Percentiles rank a stretch among this genome's conserved stretches.
Conservation (phyloP, 2,329 filamentous ascomycete species). For the Phialophora expanda region DNA sequence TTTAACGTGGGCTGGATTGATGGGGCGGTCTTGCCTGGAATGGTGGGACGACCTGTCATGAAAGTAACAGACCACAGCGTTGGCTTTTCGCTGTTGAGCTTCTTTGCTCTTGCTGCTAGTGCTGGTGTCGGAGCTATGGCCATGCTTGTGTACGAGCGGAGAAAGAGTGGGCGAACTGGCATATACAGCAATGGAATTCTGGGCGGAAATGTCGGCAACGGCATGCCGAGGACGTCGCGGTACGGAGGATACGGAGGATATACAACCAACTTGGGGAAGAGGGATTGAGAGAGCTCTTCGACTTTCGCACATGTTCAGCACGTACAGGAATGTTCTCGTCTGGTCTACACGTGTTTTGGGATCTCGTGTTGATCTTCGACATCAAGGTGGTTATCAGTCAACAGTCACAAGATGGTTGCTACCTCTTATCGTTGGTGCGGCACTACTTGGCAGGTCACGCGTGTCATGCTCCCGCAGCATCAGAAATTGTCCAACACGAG, state of each 20-base stretch:
- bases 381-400: not conserved
- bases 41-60: slow-evolving; percentile 38
- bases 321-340: not conserved
- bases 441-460: not conserved
- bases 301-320: not conserved
- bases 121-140: slow-evolving; percentile 39
- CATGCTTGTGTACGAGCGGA: slow-evolving; percentile 39
- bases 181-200: slow-evolving; percentile 37
- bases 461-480: not conserved
- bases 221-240: slow-evolving; percentile 34
- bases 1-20: slow-evolving; percentile 79
- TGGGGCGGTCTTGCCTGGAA: slow-evolving; percentile 43
- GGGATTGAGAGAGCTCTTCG: slow-evolving; percentile 35
- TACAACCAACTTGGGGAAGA: slow-evolving; percentile 35
- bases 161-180: slow-evolving; percentile 38
- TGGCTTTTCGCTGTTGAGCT: slow-evolving; percentile 39
- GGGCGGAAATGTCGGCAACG: slow-evolving; percentile 35
- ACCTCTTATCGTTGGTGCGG: not conserved
- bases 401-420: not conserved
- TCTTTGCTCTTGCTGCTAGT: slow-evolving; percentile 39
- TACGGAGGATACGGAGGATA: slow-evolving; percentile 41
- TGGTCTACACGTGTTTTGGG: not conserved
- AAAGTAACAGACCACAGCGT: slow-evolving; percentile 38
- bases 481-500: not conserved
- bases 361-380: not conserved